Conservation (phyloP, 2,329 filamentous ascomycete genomes). For the Sclerotinia trifoliorum region DNA sequence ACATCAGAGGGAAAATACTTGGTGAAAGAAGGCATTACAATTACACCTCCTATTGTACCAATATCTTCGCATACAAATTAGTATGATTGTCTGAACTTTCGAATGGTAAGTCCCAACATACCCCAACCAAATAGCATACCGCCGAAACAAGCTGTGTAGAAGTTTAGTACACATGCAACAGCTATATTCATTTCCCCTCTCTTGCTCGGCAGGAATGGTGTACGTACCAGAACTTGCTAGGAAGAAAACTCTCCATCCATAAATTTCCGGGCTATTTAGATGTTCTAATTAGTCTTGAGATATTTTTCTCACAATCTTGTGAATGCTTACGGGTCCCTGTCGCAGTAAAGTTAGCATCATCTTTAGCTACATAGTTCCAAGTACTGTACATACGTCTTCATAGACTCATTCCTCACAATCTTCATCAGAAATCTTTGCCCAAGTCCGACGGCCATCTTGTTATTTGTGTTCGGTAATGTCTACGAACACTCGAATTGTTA, state of each 20-base stretch:
- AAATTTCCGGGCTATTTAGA: constrained; percentile 35
- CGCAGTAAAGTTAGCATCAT: background rate
- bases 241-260: constrained; percentile 63
- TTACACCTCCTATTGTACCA: constrained; percentile 72
- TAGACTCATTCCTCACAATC: constrained; percentile 61
- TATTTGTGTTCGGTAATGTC: background rate
- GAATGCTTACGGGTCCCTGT: constrained; percentile 20
- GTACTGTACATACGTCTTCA: constrained; percentile 48
- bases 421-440: constrained; percentile 17
- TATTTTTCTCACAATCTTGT: no score
- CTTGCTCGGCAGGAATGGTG: background rate
- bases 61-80: constrained; percentile 49
- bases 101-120: constrained; percentile 11
- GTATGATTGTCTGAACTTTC: background rate
- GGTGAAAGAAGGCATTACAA: constrained; percentile 66
- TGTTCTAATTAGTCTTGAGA: background rate
- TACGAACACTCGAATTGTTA: background rate
- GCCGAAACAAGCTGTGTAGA: constrained; percentile 57
- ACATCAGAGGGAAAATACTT: constrained; percentile 41
- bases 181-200: background rate
- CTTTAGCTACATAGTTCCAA: background rate
- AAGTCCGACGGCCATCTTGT: constrained; percentile 8
- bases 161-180: background rate
- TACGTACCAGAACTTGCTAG: constrained; percentile 47
- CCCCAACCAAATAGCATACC: constrained; percentile 61